A percentile compares a stretch with the other conserved stretches of the same genome.
phyloP scores from a whole-genome alignment of 176 grass and related monocot species.

The Chloris gayana region DNA sequence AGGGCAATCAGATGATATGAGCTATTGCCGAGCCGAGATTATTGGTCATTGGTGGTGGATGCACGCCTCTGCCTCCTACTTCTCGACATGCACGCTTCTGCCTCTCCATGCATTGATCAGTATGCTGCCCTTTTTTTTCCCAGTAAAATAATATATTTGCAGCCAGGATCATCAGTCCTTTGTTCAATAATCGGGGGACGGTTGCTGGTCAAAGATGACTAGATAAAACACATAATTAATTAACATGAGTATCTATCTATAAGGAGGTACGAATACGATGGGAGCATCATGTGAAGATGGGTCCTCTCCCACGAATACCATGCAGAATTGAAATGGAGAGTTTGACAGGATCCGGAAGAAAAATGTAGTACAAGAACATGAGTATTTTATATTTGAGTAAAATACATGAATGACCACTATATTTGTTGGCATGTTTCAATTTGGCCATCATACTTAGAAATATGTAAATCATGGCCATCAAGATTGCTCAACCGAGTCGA shows the following conservation, averaged over 20 bases:
- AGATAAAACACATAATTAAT: background rate
- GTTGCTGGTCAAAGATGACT: conserved; percentile 20
- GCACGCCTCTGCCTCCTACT: conserved; percentile 9
- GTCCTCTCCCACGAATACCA: background rate
- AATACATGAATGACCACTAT: too few relatives aligned
- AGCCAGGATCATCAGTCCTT: background rate
- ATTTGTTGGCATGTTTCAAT: too few relatives aligned
- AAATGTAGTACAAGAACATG: too few relatives aligned
- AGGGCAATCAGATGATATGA: background rate
- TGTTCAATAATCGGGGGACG: background rate
- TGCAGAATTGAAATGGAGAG: background rate
- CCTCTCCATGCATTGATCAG: background rate
- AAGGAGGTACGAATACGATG: background rate
- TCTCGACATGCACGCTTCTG: conserved; percentile 8
- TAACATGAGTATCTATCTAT: background rate
- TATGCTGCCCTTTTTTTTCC: too few relatives aligned
- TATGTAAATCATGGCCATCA: too few relatives aligned
- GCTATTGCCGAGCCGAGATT: background rate
- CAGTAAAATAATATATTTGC: background rate
- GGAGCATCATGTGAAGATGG: background rate
- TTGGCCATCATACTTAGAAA: too few relatives aligned
- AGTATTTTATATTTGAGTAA: too few relatives aligned
- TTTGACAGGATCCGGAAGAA: background rate
- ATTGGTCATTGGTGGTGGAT: background rate
- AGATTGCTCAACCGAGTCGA: too few relatives aligned